Conservation (phyloP, 2,329 filamentous ascomycete species). For the Ophiostoma sp. region DNA sequence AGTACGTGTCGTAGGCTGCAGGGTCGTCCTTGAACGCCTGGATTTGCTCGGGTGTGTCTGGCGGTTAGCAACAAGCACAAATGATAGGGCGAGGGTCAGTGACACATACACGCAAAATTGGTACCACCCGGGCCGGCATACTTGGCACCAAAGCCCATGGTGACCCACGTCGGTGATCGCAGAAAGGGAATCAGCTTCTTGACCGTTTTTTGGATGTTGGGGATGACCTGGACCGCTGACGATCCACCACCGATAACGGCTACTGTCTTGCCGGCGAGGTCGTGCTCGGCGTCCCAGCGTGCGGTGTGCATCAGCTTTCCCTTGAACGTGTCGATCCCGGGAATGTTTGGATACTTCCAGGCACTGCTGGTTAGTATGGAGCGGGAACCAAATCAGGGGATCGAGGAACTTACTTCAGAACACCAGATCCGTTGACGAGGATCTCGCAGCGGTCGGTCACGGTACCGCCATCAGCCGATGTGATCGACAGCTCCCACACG, state of each 20-base stretch:
- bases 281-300: slow-evolving; percentile 22
- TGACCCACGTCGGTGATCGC: slow-evolving; percentile 48
- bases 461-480: slow-evolving; percentile 27
- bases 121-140: slow-evolving; percentile 19
- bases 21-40: slow-evolving; percentile 52
- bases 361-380: background rate
- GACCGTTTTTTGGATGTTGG: slow-evolving; percentile 24
- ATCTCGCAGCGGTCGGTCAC: slow-evolving; percentile 25
- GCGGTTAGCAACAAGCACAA: slow-evolving; percentile 21
- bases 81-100: background rate
- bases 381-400: too few species aligned
- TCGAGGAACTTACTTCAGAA: slow-evolving; percentile 24
- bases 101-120: slow-evolving; percentile 38
- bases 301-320: slow-evolving; percentile 32
- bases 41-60: slow-evolving; percentile 48
- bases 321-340: slow-evolving; percentile 33
- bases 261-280: slow-evolving; percentile 29
- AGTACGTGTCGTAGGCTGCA: slow-evolving; percentile 18
- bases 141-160: slow-evolving; percentile 52
- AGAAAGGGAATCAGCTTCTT: slow-evolving; percentile 20
- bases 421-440: slow-evolving; percentile 25
- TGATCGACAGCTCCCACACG: slow-evolving; percentile 32
- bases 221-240: slow-evolving; percentile 32
- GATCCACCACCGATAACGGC: slow-evolving; percentile 34
- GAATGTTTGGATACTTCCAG: slow-evolving; percentile 30